Evolutionary conservation across 768 basidiomycete genomes (phyloP).

Genomic region (Tylopilus plumbeoviolaceoides): DNA sequence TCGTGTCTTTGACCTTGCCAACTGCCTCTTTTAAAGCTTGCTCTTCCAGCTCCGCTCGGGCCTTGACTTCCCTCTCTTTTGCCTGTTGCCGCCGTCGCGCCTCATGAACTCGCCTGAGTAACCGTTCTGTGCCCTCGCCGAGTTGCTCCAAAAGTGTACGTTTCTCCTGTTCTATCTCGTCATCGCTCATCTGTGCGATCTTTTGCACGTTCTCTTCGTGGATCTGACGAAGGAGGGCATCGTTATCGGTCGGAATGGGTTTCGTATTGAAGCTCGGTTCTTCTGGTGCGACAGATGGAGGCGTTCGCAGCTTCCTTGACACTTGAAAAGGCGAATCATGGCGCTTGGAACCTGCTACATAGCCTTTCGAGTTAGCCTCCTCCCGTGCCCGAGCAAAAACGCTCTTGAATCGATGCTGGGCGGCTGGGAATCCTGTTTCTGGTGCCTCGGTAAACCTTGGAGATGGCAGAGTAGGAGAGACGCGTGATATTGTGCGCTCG

Average conservation of each 20-base stretch:
- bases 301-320: constrained; percentile 16
- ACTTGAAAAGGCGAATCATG: constrained; percentile 22
- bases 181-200: constrained; percentile 65
- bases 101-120: constrained; percentile 41
- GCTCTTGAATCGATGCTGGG: constrained; percentile 60
- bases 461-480: constrained; percentile 24
- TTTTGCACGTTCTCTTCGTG: constrained; percentile 61
- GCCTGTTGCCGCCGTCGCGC: constrained; percentile 17
- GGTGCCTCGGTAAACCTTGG: constrained; percentile 16
- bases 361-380: constrained; percentile 15
- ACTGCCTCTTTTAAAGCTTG: neutral
- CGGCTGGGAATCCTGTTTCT: constrained; percentile 56
- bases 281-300: neutral
- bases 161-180: constrained; percentile 64
- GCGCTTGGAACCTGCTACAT: constrained; percentile 18
- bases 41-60: neutral
- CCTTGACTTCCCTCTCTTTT: neutral
- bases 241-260: constrained; percentile 22
- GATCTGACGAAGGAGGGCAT: constrained; percentile 52
- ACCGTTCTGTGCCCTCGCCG: constrained; percentile 59
- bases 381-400: constrained; percentile 53
- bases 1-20: neutral
- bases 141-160: constrained; percentile 67
- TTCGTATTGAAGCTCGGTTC: constrained; percentile 6
- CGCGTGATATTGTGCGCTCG: constrained; percentile 35